A percentile compares a stretch with the other conserved stretches of the same genome.
Conservation (phyloP, 2,329 filamentous ascomycete genomes). For the Pseudogymnoascus sp. region DNA sequence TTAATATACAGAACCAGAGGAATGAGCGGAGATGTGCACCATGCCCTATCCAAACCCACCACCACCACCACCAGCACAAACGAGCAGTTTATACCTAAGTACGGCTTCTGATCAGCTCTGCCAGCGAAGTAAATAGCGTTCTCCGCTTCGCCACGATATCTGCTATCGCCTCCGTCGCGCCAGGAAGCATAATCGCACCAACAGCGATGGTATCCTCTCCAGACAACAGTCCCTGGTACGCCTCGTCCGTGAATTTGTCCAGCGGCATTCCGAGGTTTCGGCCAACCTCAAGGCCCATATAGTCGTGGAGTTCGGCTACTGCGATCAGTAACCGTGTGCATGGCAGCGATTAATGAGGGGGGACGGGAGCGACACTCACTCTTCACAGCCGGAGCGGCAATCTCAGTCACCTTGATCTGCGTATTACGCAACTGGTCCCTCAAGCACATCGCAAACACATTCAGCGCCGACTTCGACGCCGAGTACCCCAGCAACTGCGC, state of each 20-base stretch:
- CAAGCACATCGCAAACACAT: conserved; percentile 34
- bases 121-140: background rate
- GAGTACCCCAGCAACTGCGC: conserved; percentile 32
- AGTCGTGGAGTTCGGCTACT: conserved; percentile 36
- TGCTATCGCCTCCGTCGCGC: background rate
- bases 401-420: conserved; percentile 33
- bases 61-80: background rate
- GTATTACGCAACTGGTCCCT: conserved; percentile 32
- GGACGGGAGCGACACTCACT: conserved; percentile 10
- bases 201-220: conserved; percentile 19
- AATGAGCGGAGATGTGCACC: background rate
- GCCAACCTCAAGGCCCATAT: conserved; percentile 36
- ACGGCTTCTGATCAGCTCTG: background rate
- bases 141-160: background rate
- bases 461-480: conserved; percentile 38
- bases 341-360: background rate
- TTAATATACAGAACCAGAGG: background rate
- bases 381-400: conserved; percentile 30
- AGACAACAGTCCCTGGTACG: conserved; percentile 15
- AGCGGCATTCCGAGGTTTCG: conserved; percentile 41
- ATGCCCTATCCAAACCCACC: background rate
- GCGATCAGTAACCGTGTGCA: background rate
- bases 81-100: background rate
- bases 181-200: conserved; percentile 9
- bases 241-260: conserved; percentile 33